phyloP scores from a whole-genome alignment of 2,329 filamentous ascomycete genomes.

The Verticillium alfalfae region DNA sequence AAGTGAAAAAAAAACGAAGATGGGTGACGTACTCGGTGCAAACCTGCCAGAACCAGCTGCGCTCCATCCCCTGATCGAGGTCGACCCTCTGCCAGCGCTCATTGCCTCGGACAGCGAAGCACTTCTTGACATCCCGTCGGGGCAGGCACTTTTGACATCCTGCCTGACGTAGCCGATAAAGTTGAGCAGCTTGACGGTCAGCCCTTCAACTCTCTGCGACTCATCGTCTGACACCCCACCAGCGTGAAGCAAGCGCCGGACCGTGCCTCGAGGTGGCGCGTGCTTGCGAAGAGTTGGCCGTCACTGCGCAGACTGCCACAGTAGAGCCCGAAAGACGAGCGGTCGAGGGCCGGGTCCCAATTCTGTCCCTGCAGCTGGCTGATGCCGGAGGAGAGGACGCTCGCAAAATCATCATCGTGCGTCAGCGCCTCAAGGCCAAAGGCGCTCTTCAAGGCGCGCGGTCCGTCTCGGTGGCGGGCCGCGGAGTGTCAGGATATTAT shows the following conservation, averaged over 20 bases:
- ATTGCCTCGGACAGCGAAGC: conserved; percentile 20
- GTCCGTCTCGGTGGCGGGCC: not conserved
- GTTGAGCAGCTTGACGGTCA: conserved; percentile 43
- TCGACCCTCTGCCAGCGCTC: conserved; percentile 9
- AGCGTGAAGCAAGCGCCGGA: conserved; percentile 30
- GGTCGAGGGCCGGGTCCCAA: conserved; percentile 45
- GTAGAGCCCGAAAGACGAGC: conserved; percentile 36
- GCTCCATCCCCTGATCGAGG: conserved; percentile 16
- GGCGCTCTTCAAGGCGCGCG: conserved; percentile 22
- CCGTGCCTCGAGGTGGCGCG: conserved; percentile 26
- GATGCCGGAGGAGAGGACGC: conserved; percentile 32
- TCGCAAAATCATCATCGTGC: conserved; percentile 42
- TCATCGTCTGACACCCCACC: conserved; percentile 33
- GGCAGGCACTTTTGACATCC: conserved; percentile 15
- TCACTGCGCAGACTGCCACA: conserved; percentile 39
- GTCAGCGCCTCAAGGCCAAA: conserved; percentile 41
- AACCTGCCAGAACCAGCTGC: conserved; percentile 47
- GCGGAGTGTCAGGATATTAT: conserved; percentile 21
- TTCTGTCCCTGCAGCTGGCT: conserved; percentile 40
- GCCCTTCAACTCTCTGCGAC: conserved; percentile 13
- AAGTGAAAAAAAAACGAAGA: too few relatives aligned
- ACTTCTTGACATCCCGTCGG: conserved; percentile 18
- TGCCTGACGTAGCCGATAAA: conserved; percentile 40
- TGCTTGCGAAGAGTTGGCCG: conserved; percentile 32
- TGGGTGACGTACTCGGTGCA: conserved; percentile 36